Percentiles rank a stretch among this genome's conserved stretches.
Evolutionary conservation across 345 rosid species (phyloP).

Genomic region (Melastoma malabathricum): DNA sequence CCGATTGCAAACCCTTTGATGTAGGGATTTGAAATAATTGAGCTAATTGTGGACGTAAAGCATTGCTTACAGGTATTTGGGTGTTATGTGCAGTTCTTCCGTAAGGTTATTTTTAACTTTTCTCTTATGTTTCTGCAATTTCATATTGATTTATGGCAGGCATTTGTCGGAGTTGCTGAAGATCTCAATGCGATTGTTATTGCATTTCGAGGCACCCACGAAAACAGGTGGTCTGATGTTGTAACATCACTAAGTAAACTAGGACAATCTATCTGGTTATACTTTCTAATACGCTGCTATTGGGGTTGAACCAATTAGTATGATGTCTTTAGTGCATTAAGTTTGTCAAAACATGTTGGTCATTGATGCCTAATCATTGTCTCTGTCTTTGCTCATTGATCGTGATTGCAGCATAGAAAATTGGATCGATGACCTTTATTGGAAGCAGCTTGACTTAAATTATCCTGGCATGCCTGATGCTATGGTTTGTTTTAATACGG

Average conservation of each 20-base stretch:
- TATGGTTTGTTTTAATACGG: conserved; percentile 36
- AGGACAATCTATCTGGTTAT: no score
- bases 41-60: conserved; percentile 67
- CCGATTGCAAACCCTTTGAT: background rate
- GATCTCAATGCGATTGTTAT: background rate
- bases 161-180: background rate
- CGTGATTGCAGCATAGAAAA: conserved; percentile 52
- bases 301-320: no score
- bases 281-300: no score
- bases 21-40: conserved; percentile 80
- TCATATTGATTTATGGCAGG: background rate
- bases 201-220: background rate
- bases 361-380: no score
- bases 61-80: conserved; percentile 72
- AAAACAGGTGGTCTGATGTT: background rate
- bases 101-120: background rate
- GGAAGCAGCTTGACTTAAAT: conserved; percentile 82
- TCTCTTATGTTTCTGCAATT: background rate
- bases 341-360: no score
- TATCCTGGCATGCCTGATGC: conserved; percentile 91
- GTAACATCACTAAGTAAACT: background rate
- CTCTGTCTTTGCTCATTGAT: background rate
- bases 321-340: no score
- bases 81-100: background rate
- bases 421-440: conserved; percentile 73